These are phyloP conservation scores for Phialophora expanda DNA, from an alignment of 2,329 filamentous ascomycete species.

Conservation along the genomic window DNA sequence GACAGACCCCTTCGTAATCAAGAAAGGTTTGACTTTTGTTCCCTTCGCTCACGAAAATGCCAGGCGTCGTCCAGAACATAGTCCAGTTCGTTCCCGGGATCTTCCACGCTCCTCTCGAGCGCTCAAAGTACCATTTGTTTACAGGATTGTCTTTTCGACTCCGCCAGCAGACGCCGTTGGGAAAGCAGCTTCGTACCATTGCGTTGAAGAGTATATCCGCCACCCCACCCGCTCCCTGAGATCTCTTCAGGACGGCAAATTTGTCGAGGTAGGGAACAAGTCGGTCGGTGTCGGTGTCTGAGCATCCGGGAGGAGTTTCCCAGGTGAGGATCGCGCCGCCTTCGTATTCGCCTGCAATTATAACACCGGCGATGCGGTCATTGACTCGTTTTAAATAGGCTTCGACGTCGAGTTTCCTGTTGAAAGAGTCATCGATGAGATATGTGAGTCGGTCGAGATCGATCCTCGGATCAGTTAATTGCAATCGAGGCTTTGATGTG, in stretches of 20 bases:
- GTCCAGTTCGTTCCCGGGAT: constrained; percentile 85
- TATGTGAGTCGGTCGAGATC: constrained; percentile 81
- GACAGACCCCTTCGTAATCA: constrained; percentile 79
- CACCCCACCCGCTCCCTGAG: constrained; percentile 88
- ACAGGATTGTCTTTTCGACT: constrained; percentile 90
- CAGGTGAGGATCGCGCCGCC: constrained; percentile 93
- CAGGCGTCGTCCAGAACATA: constrained; percentile 95
- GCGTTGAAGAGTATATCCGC: constrained; percentile 96
- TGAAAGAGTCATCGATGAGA: constrained; percentile 93
- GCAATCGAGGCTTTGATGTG: constrained; percentile 66
- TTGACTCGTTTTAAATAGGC: constrained; percentile 84
- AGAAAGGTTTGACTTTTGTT: constrained; percentile 53
- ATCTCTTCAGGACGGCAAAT: constrained; percentile 87
- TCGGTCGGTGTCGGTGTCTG: constrained; percentile 61
- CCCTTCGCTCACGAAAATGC: constrained; percentile 56
- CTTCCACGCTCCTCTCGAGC: constrained; percentile 82
- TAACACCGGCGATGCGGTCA: constrained; percentile 82
- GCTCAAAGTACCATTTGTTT: constrained; percentile 99
- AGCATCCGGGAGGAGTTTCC: constrained; percentile 73
- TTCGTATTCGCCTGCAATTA: constrained; percentile 95
- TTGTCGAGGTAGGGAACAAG: constrained; percentile 96
- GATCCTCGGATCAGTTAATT: constrained; percentile 78
- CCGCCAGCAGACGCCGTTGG: constrained; percentile 87
- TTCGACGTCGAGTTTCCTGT: constrained; percentile 78
- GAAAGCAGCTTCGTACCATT: constrained; percentile 90